Evolutionary conservation across 306 rosid species (phyloP).

Genomic region (Hippophae rhamnoides): DNA sequence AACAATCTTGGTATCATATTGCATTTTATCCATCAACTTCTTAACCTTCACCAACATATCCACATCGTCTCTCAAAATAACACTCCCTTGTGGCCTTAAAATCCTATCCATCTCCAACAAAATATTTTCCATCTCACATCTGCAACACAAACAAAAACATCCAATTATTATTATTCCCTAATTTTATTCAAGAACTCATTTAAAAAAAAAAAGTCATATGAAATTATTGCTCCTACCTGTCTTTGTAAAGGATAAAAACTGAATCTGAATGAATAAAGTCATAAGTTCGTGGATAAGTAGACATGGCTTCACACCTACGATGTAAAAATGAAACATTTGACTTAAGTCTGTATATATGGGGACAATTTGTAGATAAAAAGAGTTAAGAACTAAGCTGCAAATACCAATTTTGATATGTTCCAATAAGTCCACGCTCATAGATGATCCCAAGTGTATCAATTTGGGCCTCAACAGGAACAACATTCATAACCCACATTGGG

Average conservation of each 20-base stretch:
- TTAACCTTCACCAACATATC: slow-evolving; percentile 52
- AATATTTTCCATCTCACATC: slow-evolving; percentile 66
- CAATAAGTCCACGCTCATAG: slow-evolving; percentile 79
- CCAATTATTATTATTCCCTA: too few relatives aligned
- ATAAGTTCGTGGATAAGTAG: slow-evolving; percentile 85
- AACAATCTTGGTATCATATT: slow-evolving; percentile 48
- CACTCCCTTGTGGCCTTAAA: slow-evolving; percentile 65
- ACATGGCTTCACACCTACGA: slow-evolving; percentile 90
- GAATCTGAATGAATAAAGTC: slow-evolving; percentile 92
- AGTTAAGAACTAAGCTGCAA: too few relatives aligned
- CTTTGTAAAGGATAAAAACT: slow-evolving; percentile 56
- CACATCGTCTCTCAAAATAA: slow-evolving; percentile 72
- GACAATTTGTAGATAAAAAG: too few relatives aligned
- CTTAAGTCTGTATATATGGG: neutral
- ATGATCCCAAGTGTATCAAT: slow-evolving; percentile 75
- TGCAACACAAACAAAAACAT: slow-evolving; percentile 15
- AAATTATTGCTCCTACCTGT: slow-evolving; percentile 29
- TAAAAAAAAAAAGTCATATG: too few relatives aligned
- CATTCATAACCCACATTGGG: slow-evolving; percentile 91
- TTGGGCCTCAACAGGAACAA: slow-evolving; percentile 71
- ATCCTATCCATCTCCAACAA: slow-evolving; percentile 84
- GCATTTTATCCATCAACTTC: slow-evolving; percentile 50
- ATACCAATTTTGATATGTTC: slow-evolving; percentile 91
- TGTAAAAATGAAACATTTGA: neutral
- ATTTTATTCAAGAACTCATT: too few relatives aligned